A percentile compares a stretch with the other conserved stretches of the same genome.
Evolutionary conservation across 1,139 yeast genomes (phyloP).

Genomic region (Debaryomyces sp.): DNA sequence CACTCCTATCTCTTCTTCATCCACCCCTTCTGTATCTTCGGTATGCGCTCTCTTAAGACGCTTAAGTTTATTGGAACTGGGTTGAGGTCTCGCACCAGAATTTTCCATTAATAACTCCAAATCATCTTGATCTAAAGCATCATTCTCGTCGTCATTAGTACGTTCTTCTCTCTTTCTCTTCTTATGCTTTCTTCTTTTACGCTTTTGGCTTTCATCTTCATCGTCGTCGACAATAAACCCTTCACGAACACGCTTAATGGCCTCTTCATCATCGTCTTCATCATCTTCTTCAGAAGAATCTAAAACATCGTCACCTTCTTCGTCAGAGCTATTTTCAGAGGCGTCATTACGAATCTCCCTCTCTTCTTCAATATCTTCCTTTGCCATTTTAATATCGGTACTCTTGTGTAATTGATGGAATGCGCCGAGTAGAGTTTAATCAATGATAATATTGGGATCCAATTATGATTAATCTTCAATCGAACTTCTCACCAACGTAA

Average conservation of each 20-base stretch:
- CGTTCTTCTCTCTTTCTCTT: constrained; percentile 46
- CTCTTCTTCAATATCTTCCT: constrained; percentile 31
- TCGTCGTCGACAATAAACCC: constrained; percentile 96
- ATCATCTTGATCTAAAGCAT: constrained; percentile 91
- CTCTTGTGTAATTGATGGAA: background rate
- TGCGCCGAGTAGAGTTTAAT: constrained; percentile 3
- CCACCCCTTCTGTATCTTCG: constrained; percentile 35
- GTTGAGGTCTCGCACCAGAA: constrained; percentile 64
- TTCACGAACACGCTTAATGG: constrained; percentile 73
- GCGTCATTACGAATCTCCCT: constrained; percentile 39
- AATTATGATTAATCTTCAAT: constrained; percentile 6
- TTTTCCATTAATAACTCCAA: constrained; percentile 89
- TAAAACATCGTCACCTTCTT: constrained; percentile 49
- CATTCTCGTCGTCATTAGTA: constrained; percentile 51
- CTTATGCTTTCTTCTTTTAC: constrained; percentile 35
- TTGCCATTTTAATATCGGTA: constrained; percentile 12
- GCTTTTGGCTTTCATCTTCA: constrained; percentile 52
- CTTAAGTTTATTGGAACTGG: constrained; percentile 56
- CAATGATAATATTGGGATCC: constrained; percentile 2
- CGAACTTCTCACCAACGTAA: constrained; percentile 6
- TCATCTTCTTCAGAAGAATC: constrained; percentile 80
- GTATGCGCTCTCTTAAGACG: constrained; percentile 72
- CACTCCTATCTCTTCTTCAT: constrained; percentile 27
- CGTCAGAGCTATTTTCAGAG: constrained; percentile 33
- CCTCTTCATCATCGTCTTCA: constrained; percentile 76